phyloP scores from a whole-genome alignment of 1,284 basidiomycete species.

The Irpex sp. region DNA sequence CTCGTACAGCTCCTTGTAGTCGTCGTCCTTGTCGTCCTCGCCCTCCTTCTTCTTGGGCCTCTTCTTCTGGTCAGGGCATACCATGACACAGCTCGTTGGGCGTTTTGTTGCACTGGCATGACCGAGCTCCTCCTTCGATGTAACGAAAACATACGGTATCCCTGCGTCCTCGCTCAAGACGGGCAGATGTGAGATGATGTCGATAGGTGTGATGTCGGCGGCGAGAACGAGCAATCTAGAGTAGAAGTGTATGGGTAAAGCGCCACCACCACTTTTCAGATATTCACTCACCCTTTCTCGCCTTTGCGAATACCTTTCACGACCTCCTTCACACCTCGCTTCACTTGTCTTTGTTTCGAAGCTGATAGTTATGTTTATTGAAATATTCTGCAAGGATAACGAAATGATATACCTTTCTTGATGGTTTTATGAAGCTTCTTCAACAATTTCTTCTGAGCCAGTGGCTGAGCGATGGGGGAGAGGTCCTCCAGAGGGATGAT shows the following conservation, averaged over 20 bases:
- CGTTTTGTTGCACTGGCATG: constrained; percentile 96
- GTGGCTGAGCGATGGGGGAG: constrained; percentile 85
- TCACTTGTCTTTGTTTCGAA: constrained; percentile 89
- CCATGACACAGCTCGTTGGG: constrained; percentile 97
- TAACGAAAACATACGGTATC: constrained; percentile 89
- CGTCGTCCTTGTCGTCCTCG: constrained; percentile 69
- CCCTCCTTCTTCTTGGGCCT: constrained; percentile 65
- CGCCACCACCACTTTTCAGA: background rate
- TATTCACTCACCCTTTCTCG: constrained; percentile 77
- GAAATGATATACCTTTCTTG: constrained; percentile 67
- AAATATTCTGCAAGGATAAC: too few relatives aligned
- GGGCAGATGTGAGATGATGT: constrained; percentile 97
- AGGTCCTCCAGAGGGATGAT: constrained; percentile 78
- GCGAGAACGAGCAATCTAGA: constrained; percentile 86
- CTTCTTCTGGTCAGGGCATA: constrained; percentile 78
- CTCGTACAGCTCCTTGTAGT: constrained; percentile 82
- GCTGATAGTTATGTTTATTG: constrained; percentile 40
- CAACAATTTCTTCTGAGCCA: constrained; percentile 87
- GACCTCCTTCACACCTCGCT: constrained; percentile 95
- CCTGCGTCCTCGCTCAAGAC: constrained; percentile 92
- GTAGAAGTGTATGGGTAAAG: constrained; percentile 6
- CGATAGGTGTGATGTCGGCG: constrained; percentile 96
- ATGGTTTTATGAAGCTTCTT: constrained; percentile 94
- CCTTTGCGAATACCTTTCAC: constrained; percentile 95
- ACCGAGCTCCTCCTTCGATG: constrained; percentile 93